Conservation (phyloP, 345 rosid genomes). For the Gossypium anomalum region DNA sequence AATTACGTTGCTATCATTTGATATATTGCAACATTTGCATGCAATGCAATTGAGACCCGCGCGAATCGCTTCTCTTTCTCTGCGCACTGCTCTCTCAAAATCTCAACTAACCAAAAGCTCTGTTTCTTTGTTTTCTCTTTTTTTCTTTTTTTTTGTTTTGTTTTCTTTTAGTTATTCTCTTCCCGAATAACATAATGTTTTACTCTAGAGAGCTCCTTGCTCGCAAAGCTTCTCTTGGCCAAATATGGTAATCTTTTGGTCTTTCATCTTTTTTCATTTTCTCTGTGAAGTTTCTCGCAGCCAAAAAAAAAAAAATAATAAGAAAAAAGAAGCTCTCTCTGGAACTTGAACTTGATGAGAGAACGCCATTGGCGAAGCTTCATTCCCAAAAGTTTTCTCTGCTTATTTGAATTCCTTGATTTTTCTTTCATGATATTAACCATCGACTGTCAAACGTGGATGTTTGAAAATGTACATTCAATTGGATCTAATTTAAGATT, state of each 20-base stretch:
- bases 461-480: background rate
- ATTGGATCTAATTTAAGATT: background rate
- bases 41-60: background rate
- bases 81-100: background rate
- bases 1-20: background rate
- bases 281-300: background rate
- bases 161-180: background rate
- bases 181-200: slow-evolving; percentile 45
- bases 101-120: background rate
- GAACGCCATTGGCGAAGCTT: background rate
- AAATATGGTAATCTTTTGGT: slow-evolving; percentile 59
- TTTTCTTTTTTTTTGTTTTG: background rate
- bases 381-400: background rate
- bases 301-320: too few species aligned
- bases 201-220: slow-evolving; percentile 93
- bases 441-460: background rate
- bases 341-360: background rate
- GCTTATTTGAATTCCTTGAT: background rate
- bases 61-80: background rate
- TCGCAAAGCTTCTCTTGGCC: slow-evolving; percentile 95
- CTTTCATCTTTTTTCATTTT: background rate
- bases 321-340: background rate
- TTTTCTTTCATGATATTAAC: too few species aligned
- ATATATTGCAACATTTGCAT: background rate
- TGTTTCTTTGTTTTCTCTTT: background rate